Percentiles rank a stretch among this genome's conserved stretches.
Evolutionary conservation across 2,329 filamentous ascomycete species (phyloP).

Genomic region (Fusarium sp.): DNA sequence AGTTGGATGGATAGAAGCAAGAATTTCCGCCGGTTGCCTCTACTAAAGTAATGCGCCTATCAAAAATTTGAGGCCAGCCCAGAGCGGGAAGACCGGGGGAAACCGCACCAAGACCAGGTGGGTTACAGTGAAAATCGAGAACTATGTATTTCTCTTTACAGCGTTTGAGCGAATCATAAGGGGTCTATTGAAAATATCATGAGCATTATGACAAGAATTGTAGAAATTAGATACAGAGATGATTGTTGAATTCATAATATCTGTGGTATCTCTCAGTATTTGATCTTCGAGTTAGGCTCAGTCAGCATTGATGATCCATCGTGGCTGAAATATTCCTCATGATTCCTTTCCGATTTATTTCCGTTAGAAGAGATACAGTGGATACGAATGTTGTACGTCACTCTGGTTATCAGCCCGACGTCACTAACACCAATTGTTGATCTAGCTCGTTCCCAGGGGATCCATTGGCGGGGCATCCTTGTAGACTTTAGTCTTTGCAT

Average conservation of each 20-base stretch:
- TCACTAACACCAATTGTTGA: slow-evolving; percentile 40
- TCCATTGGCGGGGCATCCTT: slow-evolving; percentile 35
- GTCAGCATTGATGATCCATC: neutral
- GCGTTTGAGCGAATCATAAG: neutral
- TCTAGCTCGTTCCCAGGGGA: slow-evolving; percentile 18
- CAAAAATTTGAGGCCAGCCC: slow-evolving; percentile 30
- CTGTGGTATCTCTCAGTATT: neutral
- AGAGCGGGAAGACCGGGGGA: slow-evolving; percentile 30
- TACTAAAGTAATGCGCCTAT: slow-evolving; percentile 5
- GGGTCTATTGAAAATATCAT: neutral
- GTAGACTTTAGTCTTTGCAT: slow-evolving; percentile 33
- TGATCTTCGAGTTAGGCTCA: neutral
- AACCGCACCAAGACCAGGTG: slow-evolving; percentile 13
- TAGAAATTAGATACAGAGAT: neutral
- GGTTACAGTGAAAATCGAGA: neutral
- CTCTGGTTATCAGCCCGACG: slow-evolving; percentile 39
- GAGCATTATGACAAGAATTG: neutral
- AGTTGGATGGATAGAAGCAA: slow-evolving; percentile 17
- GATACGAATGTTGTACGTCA: slow-evolving; percentile 32
- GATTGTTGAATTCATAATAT: neutral
- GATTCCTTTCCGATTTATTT: slow-evolving; percentile 8
- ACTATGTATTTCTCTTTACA: neutral
- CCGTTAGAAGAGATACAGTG: neutral
- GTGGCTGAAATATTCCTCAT: neutral
- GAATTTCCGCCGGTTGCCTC: slow-evolving; percentile 30